phyloP scores from a whole-genome alignment of 2,329 filamentous ascomycete species.

The Claviceps sp. region DNA sequence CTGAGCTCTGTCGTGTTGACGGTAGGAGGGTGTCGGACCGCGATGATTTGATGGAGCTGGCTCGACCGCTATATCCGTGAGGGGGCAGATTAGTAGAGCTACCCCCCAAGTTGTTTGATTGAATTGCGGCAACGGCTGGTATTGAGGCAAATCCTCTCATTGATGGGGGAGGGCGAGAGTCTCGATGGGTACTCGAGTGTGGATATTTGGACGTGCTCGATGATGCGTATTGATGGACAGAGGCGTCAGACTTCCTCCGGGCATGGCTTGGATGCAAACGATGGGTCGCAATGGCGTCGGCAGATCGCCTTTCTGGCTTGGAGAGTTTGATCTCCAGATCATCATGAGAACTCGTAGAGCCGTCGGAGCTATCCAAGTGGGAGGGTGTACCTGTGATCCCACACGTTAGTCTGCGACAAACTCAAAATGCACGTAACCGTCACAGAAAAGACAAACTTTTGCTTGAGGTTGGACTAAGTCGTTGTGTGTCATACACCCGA shows the following conservation, averaged over 20 bases:
- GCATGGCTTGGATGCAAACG: constrained; percentile 16
- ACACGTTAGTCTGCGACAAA: neutral
- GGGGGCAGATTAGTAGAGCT: neutral
- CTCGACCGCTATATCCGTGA: neutral
- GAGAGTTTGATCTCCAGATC: constrained; percentile 25
- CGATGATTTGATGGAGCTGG: constrained; percentile 1
- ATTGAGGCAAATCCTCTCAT: constrained; percentile 18
- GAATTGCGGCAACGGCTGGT: constrained; percentile 3
- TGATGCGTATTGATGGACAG: constrained; percentile 11
- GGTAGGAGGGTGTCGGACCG: constrained; percentile 1
- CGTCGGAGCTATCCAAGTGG: constrained; percentile 20
- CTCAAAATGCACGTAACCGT: neutral
- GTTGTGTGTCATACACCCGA: constrained; percentile 19
- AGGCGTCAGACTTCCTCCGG: constrained; percentile 18
- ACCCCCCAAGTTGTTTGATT: neutral
- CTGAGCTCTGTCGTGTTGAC: constrained; percentile 11
- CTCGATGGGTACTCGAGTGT: constrained; percentile 8
- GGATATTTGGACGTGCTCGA: constrained; percentile 8
- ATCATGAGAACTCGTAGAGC: constrained; percentile 25
- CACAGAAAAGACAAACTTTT: constrained; percentile 15
- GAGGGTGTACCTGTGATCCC: constrained; percentile 5
- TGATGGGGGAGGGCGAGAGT: constrained; percentile 17
- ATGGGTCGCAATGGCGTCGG: constrained; percentile 4
- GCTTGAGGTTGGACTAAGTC: constrained; percentile 23
- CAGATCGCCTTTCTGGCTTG: constrained; percentile 6